A percentile compares a stretch with the other conserved stretches of the same genome.
These are phyloP conservation scores for Pleurotus salmoneostramineus DNA, from an alignment of 768 basidiomycete genomes.

Conservation along the genomic window DNA sequence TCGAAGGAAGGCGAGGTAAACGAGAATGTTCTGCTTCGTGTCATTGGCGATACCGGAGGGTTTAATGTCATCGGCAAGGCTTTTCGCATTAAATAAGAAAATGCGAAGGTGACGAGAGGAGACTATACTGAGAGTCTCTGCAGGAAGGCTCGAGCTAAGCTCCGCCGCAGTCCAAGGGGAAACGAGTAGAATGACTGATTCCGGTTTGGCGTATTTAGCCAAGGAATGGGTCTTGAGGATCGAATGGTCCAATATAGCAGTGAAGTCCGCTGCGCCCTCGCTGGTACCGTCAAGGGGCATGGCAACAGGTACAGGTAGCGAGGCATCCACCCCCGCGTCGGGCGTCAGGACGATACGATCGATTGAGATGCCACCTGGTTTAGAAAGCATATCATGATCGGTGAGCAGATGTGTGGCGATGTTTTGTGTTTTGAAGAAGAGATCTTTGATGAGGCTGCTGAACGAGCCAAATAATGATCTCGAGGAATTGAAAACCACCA, in stretches of 20 bases:
- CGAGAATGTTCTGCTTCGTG: conserved; percentile 51
- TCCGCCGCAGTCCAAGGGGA: conserved; percentile 78
- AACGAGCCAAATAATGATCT: conserved; percentile 51
- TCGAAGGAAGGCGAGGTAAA: conserved; percentile 79
- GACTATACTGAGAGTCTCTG: conserved; percentile 42
- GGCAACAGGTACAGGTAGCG: conserved; percentile 49
- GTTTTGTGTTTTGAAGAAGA: conserved; percentile 48
- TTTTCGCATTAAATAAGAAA: conserved; percentile 57
- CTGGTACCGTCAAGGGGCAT: conserved; percentile 52
- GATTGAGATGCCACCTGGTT: conserved; percentile 63
- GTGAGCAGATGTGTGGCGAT: conserved; percentile 60
- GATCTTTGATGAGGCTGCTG: conserved; percentile 51
- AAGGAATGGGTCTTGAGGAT: conserved; percentile 79
- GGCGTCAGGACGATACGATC: conserved; percentile 66
- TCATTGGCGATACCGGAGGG: conserved; percentile 30
- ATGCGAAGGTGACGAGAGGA: conserved; percentile 49
- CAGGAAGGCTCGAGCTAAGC: conserved; percentile 61
- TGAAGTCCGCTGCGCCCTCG: conserved; percentile 57
- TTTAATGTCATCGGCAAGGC: conserved; percentile 41
- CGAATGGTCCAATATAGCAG: conserved; percentile 69
- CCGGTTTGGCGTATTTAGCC: conserved; percentile 59
- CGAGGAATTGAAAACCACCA: conserved; percentile 65
- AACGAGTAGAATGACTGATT: conserved; percentile 68
- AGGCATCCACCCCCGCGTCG: conserved; percentile 28
- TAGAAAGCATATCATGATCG: conserved; percentile 74